These are phyloP conservation scores for Actinidia arguta DNA, from an alignment of 179 eudicot genomes.

Conservation along the genomic window DNA sequence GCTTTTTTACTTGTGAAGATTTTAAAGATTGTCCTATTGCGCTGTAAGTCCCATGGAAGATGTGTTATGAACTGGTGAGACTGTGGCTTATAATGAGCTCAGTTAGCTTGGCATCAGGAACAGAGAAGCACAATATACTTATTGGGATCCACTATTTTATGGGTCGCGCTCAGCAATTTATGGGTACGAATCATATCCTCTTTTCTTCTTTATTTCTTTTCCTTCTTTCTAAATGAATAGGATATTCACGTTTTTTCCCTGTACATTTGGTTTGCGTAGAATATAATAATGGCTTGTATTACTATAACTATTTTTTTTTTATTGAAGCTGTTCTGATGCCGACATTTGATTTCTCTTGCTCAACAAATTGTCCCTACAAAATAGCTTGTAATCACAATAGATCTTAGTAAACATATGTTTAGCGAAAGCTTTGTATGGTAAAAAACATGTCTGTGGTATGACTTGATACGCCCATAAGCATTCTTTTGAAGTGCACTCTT, in stretches of 20 bases:
- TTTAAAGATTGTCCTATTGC: neutral
- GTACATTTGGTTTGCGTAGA: neutral
- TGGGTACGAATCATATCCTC: neutral
- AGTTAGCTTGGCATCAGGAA: neutral
- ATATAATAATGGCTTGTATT: neutral
- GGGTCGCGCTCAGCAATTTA: neutral
- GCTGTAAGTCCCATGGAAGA: neutral
- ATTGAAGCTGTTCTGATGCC: neutral
- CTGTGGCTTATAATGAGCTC: neutral
- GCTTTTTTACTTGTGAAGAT: neutral
- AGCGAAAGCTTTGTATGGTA: too few relatives aligned
- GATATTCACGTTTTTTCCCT: too few relatives aligned
- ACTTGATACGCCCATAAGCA: too few relatives aligned
- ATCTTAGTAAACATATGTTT: too few relatives aligned
- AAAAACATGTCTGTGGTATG: too few relatives aligned
- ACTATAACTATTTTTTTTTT: neutral
- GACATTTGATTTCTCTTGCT: neutral
- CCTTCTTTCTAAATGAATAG: neutral
- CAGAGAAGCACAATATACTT: slow-evolving; percentile 4
- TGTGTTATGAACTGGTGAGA: neutral
- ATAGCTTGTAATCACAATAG: too few relatives aligned
- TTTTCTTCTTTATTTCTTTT: neutral
- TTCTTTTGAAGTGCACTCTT: too few relatives aligned
- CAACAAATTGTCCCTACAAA: neutral
- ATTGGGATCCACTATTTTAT: slow-evolving; percentile 1